Evolutionary conservation across 2,329 filamentous ascomycete genomes (phyloP).

Genomic region (Fusarium udum): DNA sequence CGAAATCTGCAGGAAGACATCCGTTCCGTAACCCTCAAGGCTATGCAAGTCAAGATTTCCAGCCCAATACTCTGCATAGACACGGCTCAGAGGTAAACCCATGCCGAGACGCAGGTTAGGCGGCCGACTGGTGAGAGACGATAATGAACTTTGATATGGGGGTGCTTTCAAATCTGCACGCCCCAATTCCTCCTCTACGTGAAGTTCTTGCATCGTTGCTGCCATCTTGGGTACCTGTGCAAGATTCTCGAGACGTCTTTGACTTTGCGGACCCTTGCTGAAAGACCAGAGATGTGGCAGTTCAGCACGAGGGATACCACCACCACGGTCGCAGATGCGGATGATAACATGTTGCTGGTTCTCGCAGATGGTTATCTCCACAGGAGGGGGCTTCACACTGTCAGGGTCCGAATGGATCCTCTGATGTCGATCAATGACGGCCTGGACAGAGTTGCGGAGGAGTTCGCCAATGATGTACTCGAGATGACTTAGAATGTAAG

Average conservation of each 20-base stretch:
- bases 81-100: slow-evolving; percentile 89
- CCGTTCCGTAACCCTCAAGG: slow-evolving; percentile 93
- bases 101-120: slow-evolving; percentile 91
- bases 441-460: slow-evolving; percentile 92
- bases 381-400: slow-evolving; percentile 71
- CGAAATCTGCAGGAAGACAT: slow-evolving; percentile 95
- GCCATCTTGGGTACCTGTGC: slow-evolving; percentile 89
- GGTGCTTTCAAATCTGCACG: slow-evolving; percentile 55
- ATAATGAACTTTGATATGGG: slow-evolving; percentile 70
- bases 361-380: slow-evolving; percentile 95
- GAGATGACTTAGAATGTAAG: slow-evolving; percentile 94
- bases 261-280: slow-evolving; percentile 85
- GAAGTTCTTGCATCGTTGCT: slow-evolving; percentile 90
- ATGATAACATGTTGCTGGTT: slow-evolving; percentile 95
- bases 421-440: slow-evolving; percentile 79
- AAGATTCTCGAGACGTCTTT: slow-evolving; percentile 83
- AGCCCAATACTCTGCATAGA: slow-evolving; percentile 98
- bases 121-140: slow-evolving; percentile 81
- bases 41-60: slow-evolving; percentile 91
- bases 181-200: slow-evolving; percentile 56
- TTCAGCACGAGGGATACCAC: slow-evolving; percentile 86
- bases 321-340: slow-evolving; percentile 93
- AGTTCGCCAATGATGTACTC: slow-evolving; percentile 98
- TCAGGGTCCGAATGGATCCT: slow-evolving; percentile 45
- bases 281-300: slow-evolving; percentile 96